phyloP scores from a whole-genome alignment of 345 rosid species.

The Eutrema japonicum region DNA sequence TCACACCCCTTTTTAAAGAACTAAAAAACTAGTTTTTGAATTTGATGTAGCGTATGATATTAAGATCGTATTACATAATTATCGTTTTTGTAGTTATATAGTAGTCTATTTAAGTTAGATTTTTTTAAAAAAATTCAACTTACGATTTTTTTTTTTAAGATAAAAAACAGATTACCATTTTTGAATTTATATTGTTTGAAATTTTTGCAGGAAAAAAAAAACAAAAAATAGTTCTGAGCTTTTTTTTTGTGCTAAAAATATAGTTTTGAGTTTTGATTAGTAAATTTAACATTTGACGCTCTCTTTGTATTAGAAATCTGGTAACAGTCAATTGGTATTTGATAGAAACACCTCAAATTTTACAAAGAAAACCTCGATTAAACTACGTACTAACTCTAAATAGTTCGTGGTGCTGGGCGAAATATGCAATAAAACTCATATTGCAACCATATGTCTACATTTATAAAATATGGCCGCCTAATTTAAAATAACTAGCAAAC shows the following conservation, averaged over 20 bases:
- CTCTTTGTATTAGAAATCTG: neutral
- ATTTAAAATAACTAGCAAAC: neutral
- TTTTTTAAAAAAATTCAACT: too few species aligned
- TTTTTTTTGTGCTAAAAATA: too few species aligned
- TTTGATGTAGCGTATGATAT: conserved; percentile 23
- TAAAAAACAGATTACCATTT: neutral
- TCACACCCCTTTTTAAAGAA: conserved; percentile 8
- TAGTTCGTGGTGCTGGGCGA: neutral
- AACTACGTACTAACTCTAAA: neutral
- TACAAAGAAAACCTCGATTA: neutral
- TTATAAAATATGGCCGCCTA: neutral
- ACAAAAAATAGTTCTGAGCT: too few species aligned
- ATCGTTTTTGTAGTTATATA: too few species aligned
- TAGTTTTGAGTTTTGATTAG: neutral
- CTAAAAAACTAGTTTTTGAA: conserved; percentile 19
- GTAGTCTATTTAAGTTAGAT: too few species aligned
- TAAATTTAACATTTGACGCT: neutral
- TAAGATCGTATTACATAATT: neutral
- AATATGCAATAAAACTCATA: neutral
- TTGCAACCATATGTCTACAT: neutral
- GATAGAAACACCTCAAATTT: neutral
- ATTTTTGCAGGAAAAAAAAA: too few species aligned
- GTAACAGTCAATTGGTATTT: neutral
- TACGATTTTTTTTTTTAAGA: too few species aligned
- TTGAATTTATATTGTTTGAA: neutral